phyloP scores from a whole-genome alignment of 1,284 basidiomycete species.

The Butyriboletus appendiculatus region DNA sequence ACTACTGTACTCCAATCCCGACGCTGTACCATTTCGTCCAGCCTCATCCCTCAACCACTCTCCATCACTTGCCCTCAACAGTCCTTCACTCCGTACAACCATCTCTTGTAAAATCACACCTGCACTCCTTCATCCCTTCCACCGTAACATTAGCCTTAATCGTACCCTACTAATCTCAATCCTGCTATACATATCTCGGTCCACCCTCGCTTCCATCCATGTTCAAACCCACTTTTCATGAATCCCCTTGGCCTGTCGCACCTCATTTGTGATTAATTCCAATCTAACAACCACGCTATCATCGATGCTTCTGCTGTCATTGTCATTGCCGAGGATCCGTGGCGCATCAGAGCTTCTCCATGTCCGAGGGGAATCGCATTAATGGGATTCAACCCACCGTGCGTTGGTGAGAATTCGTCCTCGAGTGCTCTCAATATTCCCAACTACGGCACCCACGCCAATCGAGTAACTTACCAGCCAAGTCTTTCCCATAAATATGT shows the following conservation, averaged over 20 bases:
- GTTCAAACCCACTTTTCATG: not conserved
- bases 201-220: not conserved
- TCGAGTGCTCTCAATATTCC: not conserved
- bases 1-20: slow-evolving; percentile 14
- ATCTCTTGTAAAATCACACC: slow-evolving; percentile 11
- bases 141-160: slow-evolving; percentile 11
- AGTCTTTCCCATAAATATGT: slow-evolving; percentile 28
- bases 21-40: not conserved
- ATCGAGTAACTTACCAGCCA: not conserved
- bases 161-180: not conserved
- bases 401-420: not conserved
- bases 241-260: not conserved
- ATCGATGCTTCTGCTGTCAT: not conserved
- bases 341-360: not conserved
- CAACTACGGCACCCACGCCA: not conserved
- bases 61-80: slow-evolving; percentile 9
- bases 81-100: slow-evolving; percentile 5
- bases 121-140: slow-evolving; percentile 4
- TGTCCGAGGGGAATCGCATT: not conserved
- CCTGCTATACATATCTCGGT: slow-evolving; percentile 7
- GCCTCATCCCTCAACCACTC: not conserved
- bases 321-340: slow-evolving; percentile 6
- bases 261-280: not conserved
- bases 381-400: not conserved
- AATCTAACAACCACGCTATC: not conserved